Conservation (phyloP, 306 rosid genomes). For the Lablab purpureus region DNA sequence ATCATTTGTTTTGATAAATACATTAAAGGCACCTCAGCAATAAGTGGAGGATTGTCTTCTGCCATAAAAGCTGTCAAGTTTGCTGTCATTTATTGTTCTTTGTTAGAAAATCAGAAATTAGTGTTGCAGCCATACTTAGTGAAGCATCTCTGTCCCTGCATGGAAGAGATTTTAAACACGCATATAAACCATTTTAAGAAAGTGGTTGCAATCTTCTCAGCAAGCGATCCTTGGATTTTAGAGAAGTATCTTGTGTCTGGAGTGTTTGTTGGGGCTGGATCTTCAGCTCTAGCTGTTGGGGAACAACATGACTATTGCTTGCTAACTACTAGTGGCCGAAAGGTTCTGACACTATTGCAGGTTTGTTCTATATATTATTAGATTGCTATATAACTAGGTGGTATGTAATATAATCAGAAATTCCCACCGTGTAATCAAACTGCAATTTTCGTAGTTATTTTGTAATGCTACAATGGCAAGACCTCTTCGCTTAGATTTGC, state of each 20-base stretch:
- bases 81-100: slow-evolving; percentile 64
- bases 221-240: slow-evolving; percentile 70
- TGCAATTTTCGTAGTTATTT: not conserved
- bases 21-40: slow-evolving; percentile 53
- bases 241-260: slow-evolving; percentile 71
- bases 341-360: slow-evolving; percentile 72
- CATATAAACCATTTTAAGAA: slow-evolving; percentile 70
- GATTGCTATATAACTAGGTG: not conserved
- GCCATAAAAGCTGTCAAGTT: slow-evolving; percentile 55
- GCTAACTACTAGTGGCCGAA: slow-evolving; percentile 75
- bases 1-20: slow-evolving; percentile 54
- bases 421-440: not conserved
- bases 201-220: slow-evolving; percentile 63
- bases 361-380: slow-evolving; percentile 48
- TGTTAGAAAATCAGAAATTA: slow-evolving; percentile 63
- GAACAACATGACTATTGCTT: slow-evolving; percentile 66
- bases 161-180: slow-evolving; percentile 61
- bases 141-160: slow-evolving; percentile 57
- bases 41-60: slow-evolving; percentile 58
- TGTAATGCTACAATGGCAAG: not conserved
- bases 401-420: too few species aligned
- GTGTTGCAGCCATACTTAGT: slow-evolving; percentile 60
- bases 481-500: not conserved
- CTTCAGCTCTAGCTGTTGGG: slow-evolving; percentile 47
- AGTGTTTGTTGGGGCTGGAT: slow-evolving; percentile 55